A percentile compares a stretch with the other conserved stretches of the same genome.
Evolutionary conservation across 2,329 filamentous ascomycete genomes (phyloP).

Genomic region (Colletotrichum tanaceti): DNA sequence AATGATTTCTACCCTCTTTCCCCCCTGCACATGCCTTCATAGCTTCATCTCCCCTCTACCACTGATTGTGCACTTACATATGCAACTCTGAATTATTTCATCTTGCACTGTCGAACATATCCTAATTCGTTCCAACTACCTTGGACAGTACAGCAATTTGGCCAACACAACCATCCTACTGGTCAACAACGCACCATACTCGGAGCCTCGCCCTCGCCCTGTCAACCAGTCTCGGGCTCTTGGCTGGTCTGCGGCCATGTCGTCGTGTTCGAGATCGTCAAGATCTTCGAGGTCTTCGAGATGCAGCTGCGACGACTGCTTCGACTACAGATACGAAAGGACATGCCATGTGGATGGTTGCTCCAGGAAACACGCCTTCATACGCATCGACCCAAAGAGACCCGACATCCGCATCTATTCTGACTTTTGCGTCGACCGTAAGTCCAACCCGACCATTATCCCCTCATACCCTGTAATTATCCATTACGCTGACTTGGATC

Average conservation of each 20-base stretch:
- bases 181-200: neutral
- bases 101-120: neutral
- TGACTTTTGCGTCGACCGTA: conserved; percentile 35
- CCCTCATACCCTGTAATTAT: neutral
- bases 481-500: neutral
- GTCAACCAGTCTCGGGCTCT: neutral
- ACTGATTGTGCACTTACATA: neutral
- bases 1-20: conserved; percentile 2
- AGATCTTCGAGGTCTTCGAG: conserved; percentile 6
- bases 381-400: conserved; percentile 16
- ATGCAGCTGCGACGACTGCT: conserved; percentile 10
- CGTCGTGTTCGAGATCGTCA: conserved; percentile 1
- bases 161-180: neutral
- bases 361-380: conserved; percentile 35
- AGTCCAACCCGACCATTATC: neutral
- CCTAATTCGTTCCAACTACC: no score
- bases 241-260: neutral
- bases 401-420: conserved; percentile 32
- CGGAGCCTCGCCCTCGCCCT: neutral
- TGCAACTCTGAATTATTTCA: neutral
- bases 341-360: conserved; percentile 29
- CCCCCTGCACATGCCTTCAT: neutral
- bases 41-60: conserved; percentile 4
- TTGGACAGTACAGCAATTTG: no score
- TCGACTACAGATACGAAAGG: conserved; percentile 15